Evolutionary conservation across 768 basidiomycete species (phyloP).

Genomic region (Trametes maxima): DNA sequence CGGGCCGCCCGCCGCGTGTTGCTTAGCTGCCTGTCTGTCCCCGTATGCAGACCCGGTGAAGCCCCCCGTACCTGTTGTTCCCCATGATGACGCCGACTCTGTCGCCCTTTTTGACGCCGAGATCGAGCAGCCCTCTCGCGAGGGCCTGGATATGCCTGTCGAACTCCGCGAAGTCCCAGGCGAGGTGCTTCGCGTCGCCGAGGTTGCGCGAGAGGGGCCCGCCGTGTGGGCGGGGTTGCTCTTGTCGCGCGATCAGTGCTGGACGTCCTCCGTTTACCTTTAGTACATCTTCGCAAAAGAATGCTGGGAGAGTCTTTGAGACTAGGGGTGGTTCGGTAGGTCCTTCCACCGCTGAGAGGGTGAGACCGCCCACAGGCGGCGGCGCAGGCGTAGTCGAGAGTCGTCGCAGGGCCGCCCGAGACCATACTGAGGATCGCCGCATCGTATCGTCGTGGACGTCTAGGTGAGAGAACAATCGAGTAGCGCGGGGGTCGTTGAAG

Average conservation of each 20-base stretch:
- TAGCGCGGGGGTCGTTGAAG: background rate
- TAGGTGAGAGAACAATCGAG: background rate
- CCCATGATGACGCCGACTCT: conserved; percentile 84
- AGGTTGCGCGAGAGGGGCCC: conserved; percentile 60
- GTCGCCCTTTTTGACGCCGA: conserved; percentile 77
- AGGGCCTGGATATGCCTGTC: conserved; percentile 65
- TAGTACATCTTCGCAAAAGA: conserved; percentile 61
- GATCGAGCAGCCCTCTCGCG: conserved; percentile 64
- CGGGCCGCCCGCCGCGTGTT: background rate
- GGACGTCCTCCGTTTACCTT: conserved; percentile 49
- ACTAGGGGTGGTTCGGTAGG: conserved; percentile 57
- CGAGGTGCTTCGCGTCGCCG: conserved; percentile 51
- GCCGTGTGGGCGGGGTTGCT: conserved; percentile 57
- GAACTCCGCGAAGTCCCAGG: conserved; percentile 78
- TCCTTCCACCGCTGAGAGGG: conserved; percentile 56
- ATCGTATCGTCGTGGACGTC: background rate
- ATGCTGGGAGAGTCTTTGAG: conserved; percentile 57
- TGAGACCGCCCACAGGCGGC: conserved; percentile 1
- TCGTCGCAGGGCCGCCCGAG: conserved; percentile 1
- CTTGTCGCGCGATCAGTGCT: conserved; percentile 67
- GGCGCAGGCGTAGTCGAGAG: conserved; percentile 7
- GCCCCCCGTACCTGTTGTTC: conserved; percentile 64
- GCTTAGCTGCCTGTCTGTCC: background rate
- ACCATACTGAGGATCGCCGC: background rate
- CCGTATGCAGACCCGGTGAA: background rate